Evolutionary conservation across 441 rosid genomes (phyloP).

Genomic region (Metrosideros polymorpha): DNA sequence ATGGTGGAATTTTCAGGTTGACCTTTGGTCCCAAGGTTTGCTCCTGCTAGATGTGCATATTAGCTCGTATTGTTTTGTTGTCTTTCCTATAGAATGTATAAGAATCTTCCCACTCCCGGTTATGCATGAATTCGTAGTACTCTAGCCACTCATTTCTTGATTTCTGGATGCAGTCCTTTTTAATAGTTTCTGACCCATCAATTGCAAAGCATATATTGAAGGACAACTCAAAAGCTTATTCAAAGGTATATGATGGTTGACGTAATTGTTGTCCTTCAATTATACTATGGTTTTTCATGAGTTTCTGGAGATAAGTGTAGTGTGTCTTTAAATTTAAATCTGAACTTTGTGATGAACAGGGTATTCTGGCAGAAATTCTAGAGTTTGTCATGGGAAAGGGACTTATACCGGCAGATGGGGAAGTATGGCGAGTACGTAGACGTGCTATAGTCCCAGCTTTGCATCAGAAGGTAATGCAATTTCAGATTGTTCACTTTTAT

Average conservation of each 20-base stretch:
- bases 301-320: neutral
- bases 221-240: slow-evolving; percentile 83
- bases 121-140: neutral
- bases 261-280: neutral
- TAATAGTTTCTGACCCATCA: slow-evolving; percentile 93
- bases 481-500: neutral
- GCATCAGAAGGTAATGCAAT: slow-evolving; percentile 65
- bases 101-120: neutral
- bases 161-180: slow-evolving; percentile 53
- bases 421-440: slow-evolving; percentile 89
- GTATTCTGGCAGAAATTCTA: slow-evolving; percentile 87
- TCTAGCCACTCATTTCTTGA: neutral
- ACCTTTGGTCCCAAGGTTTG: slow-evolving; percentile 94
- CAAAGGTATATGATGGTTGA: slow-evolving; percentile 43
- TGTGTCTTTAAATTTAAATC: neutral
- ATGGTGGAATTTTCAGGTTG: slow-evolving; percentile 93
- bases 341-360: slow-evolving; percentile 35
- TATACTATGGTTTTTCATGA: neutral
- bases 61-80: neutral
- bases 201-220: slow-evolving; percentile 83
- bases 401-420: slow-evolving; percentile 96
- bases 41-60: neutral
- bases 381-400: slow-evolving; percentile 99
- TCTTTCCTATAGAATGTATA: neutral
- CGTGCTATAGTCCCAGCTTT: slow-evolving; percentile 95